Conservation (phyloP, 2,329 filamentous ascomycete genomes). For the Triangularia setosa region DNA sequence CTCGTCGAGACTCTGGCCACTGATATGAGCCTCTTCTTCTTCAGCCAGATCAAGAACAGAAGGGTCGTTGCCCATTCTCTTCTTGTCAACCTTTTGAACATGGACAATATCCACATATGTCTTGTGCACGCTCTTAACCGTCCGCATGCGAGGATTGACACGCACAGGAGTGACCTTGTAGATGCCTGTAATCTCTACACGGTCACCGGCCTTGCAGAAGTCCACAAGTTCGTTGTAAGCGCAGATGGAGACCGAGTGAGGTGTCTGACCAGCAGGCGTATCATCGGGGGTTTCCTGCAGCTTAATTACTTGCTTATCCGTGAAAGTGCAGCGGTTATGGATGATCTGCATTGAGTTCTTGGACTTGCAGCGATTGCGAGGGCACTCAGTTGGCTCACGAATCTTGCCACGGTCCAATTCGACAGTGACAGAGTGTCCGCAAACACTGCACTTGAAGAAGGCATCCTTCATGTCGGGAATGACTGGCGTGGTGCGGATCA, state of each 20-base stretch:
- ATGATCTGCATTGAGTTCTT: slow-evolving; percentile 98
- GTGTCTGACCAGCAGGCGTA: slow-evolving; percentile 92
- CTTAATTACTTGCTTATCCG: slow-evolving; percentile 98
- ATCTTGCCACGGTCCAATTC: slow-evolving; percentile 95
- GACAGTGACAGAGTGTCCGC: slow-evolving; percentile 85
- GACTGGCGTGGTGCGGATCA: slow-evolving; percentile 91
- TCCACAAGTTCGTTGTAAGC: slow-evolving; percentile 97
- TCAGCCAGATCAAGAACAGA: slow-evolving; percentile 84
- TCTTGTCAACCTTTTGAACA: slow-evolving; percentile 94
- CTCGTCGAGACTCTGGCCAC: slow-evolving; percentile 76
- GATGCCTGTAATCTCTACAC: slow-evolving; percentile 92
- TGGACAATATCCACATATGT: slow-evolving; percentile 95
- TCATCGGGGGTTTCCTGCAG: slow-evolving; percentile 95
- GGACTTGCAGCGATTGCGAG: slow-evolving; percentile 72
- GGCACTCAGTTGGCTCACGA: slow-evolving; percentile 86
- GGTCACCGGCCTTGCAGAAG: slow-evolving; percentile 95
- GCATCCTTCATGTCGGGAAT: slow-evolving; percentile 99
- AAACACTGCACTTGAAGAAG: slow-evolving; percentile 93
- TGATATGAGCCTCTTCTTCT: slow-evolving; percentile 61
- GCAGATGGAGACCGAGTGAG: slow-evolving; percentile 93
- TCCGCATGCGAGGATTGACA: slow-evolving; percentile 87
- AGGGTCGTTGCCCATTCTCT: slow-evolving; percentile 84
- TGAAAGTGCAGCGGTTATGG: slow-evolving; percentile 91
- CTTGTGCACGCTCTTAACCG: slow-evolving; percentile 94
- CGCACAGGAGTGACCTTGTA: slow-evolving; percentile 93